Evolutionary conservation across 176 grass and related monocot genomes (phyloP).

Genomic region (Oryza nivara): DNA sequence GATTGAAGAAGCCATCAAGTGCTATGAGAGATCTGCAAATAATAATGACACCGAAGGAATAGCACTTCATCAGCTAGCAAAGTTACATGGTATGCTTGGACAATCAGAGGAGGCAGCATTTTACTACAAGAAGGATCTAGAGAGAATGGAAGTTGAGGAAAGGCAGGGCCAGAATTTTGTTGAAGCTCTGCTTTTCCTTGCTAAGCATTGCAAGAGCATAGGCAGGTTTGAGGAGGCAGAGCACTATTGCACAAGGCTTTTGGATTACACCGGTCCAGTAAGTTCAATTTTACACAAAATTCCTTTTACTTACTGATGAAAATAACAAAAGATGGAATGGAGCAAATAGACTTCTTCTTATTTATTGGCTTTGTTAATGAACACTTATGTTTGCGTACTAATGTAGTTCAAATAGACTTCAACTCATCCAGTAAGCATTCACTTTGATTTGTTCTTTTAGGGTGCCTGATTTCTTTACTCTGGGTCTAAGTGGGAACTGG

Average conservation of each 20-base stretch:
- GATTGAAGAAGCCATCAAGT: conserved; percentile 93
- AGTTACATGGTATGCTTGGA: conserved; percentile 69
- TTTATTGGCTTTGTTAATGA: conserved; percentile 10
- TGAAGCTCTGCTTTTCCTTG: conserved; percentile 93
- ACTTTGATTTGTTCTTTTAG: conserved; percentile 35
- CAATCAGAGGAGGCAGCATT: conserved; percentile 76
- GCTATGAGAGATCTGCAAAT: conserved; percentile 82
- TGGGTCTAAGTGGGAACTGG: conserved; percentile 9
- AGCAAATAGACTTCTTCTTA: not conserved
- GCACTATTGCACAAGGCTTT: conserved; percentile 81
- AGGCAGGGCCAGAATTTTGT: conserved; percentile 85
- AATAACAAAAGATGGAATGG: conserved; percentile 19
- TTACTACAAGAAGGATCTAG: conserved; percentile 95
- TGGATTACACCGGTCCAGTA: conserved; percentile 98
- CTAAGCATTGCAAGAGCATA: conserved; percentile 75
- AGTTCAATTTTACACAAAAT: conserved; percentile 41
- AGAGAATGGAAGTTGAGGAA: conserved; percentile 90
- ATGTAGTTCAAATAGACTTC: conserved; percentile 18
- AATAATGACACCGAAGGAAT: conserved; percentile 91
- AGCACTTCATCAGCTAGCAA: conserved; percentile 83
- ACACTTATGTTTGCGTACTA: conserved; percentile 7
- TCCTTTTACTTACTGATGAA: conserved; percentile 21
- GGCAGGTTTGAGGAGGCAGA: conserved; percentile 81
- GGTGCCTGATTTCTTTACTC: not conserved
- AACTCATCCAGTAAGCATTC: not conserved